Evolutionary conservation across 257 asterid genomes (phyloP).

Genomic region (Solanum sparsipilum): DNA sequence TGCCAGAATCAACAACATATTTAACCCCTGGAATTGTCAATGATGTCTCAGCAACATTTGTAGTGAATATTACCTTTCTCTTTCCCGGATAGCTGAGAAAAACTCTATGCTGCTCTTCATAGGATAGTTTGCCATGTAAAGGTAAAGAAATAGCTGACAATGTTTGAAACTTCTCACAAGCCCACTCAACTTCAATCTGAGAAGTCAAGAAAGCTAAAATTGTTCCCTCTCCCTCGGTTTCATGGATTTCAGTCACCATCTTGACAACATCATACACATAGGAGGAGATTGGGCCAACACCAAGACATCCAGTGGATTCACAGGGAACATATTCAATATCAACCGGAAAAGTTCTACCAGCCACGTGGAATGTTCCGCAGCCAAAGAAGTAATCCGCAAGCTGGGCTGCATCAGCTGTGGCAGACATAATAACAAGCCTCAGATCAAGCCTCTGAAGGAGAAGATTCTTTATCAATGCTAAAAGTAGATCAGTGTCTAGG

Average conservation of each 20-base stretch:
- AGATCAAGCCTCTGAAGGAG: conserved; percentile 51
- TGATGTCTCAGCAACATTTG: conserved; percentile 93
- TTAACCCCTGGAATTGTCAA: conserved; percentile 86
- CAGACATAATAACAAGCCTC: conserved; percentile 90
- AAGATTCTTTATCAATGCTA: conserved; percentile 63
- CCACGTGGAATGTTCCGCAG: conserved; percentile 50
- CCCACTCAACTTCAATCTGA: conserved; percentile 70
- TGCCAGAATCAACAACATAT: conserved; percentile 84
- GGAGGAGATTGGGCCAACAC: conserved; percentile 39
- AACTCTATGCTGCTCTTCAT: conserved; percentile 43
- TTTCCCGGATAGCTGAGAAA: conserved; percentile 37
- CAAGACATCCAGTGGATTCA: conserved; percentile 28
- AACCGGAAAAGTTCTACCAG: conserved; percentile 83
- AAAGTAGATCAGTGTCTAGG: conserved; percentile 83
- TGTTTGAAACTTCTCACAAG: conserved; percentile 50
- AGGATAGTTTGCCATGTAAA: conserved; percentile 59
- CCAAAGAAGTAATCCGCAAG: conserved; percentile 65
- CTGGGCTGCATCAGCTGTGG: conserved; percentile 82
- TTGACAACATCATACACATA: conserved; percentile 62
- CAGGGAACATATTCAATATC: conserved; percentile 52
- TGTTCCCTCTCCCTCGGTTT: conserved; percentile 59
- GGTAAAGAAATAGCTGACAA: conserved; percentile 39
- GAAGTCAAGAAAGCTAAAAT: conserved; percentile 89
- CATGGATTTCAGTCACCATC: conserved; percentile 41
- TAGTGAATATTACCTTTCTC: conserved; percentile 54